Conservation (phyloP, 306 rosid species). For the Vigna angularis region DNA sequence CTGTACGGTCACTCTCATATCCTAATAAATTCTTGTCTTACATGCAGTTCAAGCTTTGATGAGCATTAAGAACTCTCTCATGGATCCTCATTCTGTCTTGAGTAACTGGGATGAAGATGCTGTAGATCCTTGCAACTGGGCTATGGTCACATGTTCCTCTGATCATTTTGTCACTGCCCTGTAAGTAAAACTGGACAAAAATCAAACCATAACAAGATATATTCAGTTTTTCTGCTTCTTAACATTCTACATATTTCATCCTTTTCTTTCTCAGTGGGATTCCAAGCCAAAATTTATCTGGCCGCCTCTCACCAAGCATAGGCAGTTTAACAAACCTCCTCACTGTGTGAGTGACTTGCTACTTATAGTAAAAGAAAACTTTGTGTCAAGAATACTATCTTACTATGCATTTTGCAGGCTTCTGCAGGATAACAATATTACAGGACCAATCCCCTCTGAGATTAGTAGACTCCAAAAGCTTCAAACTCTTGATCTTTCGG, state of each 20-base stretch:
- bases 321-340: constrained; percentile 82
- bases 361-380: background rate
- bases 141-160: constrained; percentile 79
- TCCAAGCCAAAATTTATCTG: constrained; percentile 87
- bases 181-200: constrained; percentile 57
- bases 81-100: constrained; percentile 72
- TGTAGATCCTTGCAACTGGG: constrained; percentile 98
- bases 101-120: constrained; percentile 78
- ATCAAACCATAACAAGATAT: constrained; percentile 14
- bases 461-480: constrained; percentile 81
- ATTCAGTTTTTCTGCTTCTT: constrained; percentile 4
- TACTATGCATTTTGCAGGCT: constrained; percentile 56
- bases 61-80: constrained; percentile 55
- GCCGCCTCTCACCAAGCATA: constrained; percentile 82
- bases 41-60: constrained; percentile 80
- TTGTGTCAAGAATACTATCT: constrained; percentile 22
- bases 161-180: constrained; percentile 68
- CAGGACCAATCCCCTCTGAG: constrained; percentile 84
- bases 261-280: constrained; percentile 58
- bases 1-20: background rate
- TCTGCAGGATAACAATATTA: constrained; percentile 76
- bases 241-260: constrained; percentile 17
- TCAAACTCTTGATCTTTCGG: constrained; percentile 86
- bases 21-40: constrained; percentile 8
- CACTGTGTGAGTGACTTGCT: constrained; percentile 65